Conservation (phyloP, 805 yeast genomes). For the Teunomyces stri region DNA sequence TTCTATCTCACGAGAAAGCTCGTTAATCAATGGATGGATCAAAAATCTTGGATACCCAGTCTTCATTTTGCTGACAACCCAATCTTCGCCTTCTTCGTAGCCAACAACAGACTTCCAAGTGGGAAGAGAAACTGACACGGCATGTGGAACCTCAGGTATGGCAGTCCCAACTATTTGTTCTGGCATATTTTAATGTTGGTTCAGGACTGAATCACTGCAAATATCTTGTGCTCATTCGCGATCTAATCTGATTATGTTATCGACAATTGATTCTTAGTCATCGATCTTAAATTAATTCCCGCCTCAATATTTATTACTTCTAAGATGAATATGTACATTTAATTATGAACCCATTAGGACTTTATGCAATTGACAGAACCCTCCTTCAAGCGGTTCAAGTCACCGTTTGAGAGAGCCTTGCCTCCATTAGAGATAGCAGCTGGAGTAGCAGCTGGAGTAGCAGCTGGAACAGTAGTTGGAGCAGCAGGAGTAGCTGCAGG, state of each 20-base stretch:
- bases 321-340: background rate
- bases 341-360: conserved; percentile 34
- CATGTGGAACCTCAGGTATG: conserved; percentile 89
- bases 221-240: background rate
- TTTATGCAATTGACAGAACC: conserved; percentile 77
- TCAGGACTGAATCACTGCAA: background rate
- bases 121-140: conserved; percentile 92
- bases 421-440: background rate
- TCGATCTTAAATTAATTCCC: too few relatives aligned
- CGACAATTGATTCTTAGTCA: background rate
- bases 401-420: conserved; percentile 10
- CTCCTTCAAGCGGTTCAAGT: conserved; percentile 52
- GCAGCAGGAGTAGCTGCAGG: conserved; percentile 24
- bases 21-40: conserved; percentile 61
- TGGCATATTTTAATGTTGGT: conserved; percentile 16
- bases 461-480: conserved; percentile 21
- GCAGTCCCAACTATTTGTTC: conserved; percentile 68
- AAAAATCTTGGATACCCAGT: conserved; percentile 90
- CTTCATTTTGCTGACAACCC: conserved; percentile 73
- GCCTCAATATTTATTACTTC: background rate
- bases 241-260: background rate
- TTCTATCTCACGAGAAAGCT: conserved; percentile 53
- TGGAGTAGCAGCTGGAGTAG: conserved; percentile 7
- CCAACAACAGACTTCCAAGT: conserved; percentile 94
- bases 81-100: conserved; percentile 84